Evolutionary conservation across 1,139 yeast species (phyloP).

Genomic region (Candida smagusa): DNA sequence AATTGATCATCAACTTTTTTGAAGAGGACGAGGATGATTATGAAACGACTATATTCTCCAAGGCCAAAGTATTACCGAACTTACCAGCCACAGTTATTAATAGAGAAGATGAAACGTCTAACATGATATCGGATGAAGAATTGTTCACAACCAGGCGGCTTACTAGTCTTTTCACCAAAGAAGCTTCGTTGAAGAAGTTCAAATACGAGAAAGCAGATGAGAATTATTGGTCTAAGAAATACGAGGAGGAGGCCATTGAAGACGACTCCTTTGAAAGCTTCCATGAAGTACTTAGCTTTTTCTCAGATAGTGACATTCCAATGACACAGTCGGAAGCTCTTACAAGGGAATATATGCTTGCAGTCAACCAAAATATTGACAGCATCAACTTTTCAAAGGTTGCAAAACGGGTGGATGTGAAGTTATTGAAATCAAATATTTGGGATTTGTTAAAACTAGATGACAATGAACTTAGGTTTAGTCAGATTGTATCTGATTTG

Average conservation of each 20-base stretch:
- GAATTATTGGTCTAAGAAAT: conserved; percentile 11
- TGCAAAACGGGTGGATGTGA: conserved; percentile 84
- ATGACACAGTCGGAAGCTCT: neutral
- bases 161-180: conserved; percentile 67
- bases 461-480: neutral
- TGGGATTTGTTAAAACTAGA: conserved; percentile 46
- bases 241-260: conserved; percentile 4
- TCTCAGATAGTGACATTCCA: neutral
- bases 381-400: conserved; percentile 69
- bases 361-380: conserved; percentile 1
- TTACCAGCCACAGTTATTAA: conserved; percentile 7
- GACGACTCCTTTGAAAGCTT: conserved; percentile 10
- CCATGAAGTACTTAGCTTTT: conserved; percentile 7
- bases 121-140: conserved; percentile 62
- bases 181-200: conserved; percentile 28
- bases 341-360: conserved; percentile 1
- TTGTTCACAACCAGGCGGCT: conserved; percentile 68
- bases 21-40: conserved; percentile 26
- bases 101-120: conserved; percentile 21
- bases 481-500: neutral
- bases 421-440: conserved; percentile 69
- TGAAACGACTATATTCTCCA: conserved; percentile 48
- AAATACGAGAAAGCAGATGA: conserved; percentile 8
- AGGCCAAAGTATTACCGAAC: conserved; percentile 29
- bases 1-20: conserved; percentile 48